Evolutionary conservation across 306 rosid species (phyloP).

Genomic region (Bauhinia variegata): DNA sequence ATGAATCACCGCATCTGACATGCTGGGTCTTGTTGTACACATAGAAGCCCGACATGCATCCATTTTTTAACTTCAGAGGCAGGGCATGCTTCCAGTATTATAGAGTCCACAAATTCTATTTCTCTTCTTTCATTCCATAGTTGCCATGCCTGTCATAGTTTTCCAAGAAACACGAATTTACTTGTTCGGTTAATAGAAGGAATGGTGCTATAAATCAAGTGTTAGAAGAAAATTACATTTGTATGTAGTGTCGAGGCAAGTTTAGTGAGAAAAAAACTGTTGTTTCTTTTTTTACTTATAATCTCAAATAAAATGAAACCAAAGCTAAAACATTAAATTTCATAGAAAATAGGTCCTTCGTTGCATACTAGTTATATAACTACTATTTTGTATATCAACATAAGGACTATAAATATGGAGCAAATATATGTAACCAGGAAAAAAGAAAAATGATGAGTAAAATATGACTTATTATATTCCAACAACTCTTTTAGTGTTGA

Average conservation of each 20-base stretch:
- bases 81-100: conserved; percentile 34
- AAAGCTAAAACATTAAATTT: conserved; percentile 53
- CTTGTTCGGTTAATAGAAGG: neutral
- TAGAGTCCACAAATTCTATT: conserved; percentile 49
- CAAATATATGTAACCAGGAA: no score
- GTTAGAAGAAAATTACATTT: conserved; percentile 26
- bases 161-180: neutral
- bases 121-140: conserved; percentile 52
- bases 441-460: neutral
- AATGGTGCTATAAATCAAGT: neutral
- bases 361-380: conserved; percentile 60
- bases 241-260: conserved; percentile 29
- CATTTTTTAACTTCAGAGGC: conserved; percentile 38
- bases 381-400: conserved; percentile 36
- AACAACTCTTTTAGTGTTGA: conserved; percentile 41
- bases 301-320: conserved; percentile 49
- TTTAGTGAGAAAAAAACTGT: conserved; percentile 15
- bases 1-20: conserved; percentile 47
- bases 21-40: conserved; percentile 63
- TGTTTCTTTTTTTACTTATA: conserved; percentile 42
- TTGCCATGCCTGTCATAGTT: conserved; percentile 54
- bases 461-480: conserved; percentile 36
- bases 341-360: conserved; percentile 41
- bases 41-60: conserved; percentile 58
- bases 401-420: neutral